Percentiles rank a stretch among this genome's conserved stretches.
Evolutionary conservation across 2,329 filamentous ascomycete species (phyloP).

Genomic region (Thielaviopsis musarum): DNA sequence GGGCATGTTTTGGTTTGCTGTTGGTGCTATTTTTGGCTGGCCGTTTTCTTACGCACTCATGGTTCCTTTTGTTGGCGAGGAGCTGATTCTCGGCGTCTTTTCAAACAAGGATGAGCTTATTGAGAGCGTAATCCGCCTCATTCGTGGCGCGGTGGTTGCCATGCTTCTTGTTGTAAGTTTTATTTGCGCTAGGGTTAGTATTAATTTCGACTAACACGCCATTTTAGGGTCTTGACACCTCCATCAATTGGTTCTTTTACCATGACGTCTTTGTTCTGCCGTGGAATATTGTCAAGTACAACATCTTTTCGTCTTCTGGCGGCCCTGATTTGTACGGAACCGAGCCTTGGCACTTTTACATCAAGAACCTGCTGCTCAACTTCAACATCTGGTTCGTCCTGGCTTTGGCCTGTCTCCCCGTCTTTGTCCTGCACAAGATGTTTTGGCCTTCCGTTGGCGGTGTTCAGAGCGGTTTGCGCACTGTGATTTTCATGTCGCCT

Average conservation of each 20-base stretch:
- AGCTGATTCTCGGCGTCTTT: conserved; percentile 41
- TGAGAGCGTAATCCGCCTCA: conserved; percentile 41
- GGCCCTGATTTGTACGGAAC: conserved; percentile 90
- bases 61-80: conserved; percentile 66
- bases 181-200: neutral
- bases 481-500: conserved; percentile 60
- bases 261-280: conserved; percentile 59
- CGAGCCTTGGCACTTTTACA: conserved; percentile 93
- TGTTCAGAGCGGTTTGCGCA: conserved; percentile 55
- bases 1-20: conserved; percentile 81
- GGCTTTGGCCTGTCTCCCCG: conserved; percentile 55
- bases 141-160: conserved; percentile 50
- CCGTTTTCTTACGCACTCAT: conserved; percentile 78
- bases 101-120: conserved; percentile 41
- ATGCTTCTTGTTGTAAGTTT: conserved; percentile 49
- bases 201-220: neutral
- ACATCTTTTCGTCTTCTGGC: conserved; percentile 66
- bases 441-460: conserved; percentile 43
- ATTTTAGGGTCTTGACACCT: conserved; percentile 47
- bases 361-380: conserved; percentile 79
- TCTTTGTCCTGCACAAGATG: conserved; percentile 58
- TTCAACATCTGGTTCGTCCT: conserved; percentile 91
- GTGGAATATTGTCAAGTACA: conserved; percentile 91
- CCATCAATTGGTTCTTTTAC: conserved; percentile 73
- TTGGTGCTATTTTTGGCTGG: conserved; percentile 79